These are phyloP conservation scores for Trichoderma aggressivum DNA, from an alignment of 2,329 filamentous ascomycete species.

Conservation along the genomic window DNA sequence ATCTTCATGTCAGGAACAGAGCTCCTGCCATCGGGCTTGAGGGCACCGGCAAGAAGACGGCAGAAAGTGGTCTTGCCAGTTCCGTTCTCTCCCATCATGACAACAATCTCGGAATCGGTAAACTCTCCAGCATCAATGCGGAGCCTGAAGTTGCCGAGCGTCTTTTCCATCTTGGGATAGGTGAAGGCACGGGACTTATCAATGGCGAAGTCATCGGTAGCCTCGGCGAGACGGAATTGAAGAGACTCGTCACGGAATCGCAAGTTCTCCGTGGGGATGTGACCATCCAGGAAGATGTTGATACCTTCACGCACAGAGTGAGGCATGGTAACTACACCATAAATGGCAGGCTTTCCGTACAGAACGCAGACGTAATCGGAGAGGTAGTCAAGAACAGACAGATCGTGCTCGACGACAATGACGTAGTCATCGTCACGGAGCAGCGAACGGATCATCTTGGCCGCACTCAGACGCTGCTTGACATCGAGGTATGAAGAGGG, in stretches of 20 bases:
- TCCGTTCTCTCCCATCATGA: slow-evolving; percentile 99
- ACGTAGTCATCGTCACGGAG: slow-evolving; percentile 89
- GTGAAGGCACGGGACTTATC: slow-evolving; percentile 82
- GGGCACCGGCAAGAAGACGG: slow-evolving; percentile 86
- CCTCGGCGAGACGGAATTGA: slow-evolving; percentile 90
- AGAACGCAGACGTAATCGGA: slow-evolving; percentile 98
- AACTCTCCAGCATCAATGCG: slow-evolving; percentile 79
- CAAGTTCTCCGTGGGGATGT: slow-evolving; percentile 97
- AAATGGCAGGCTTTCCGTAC: slow-evolving; percentile 91
- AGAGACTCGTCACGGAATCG: slow-evolving; percentile 97
- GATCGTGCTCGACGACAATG: slow-evolving; percentile 98
- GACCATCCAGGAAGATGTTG: slow-evolving; percentile 98
- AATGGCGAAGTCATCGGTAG: slow-evolving; percentile 79
- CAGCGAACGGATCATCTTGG: slow-evolving; percentile 86
- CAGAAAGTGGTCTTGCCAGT: slow-evolving; percentile 99
- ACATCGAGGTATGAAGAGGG: slow-evolving; percentile 99
- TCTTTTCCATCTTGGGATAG: slow-evolving; percentile 92
- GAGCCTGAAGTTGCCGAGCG: slow-evolving; percentile 82
- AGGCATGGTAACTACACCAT: slow-evolving; percentile 95
- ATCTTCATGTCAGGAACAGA: slow-evolving; percentile 92
- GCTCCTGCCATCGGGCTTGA: slow-evolving; percentile 80
- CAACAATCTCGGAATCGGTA: slow-evolving; percentile 96
- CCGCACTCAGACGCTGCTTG: slow-evolving; percentile 94
- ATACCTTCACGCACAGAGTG: slow-evolving; percentile 97
- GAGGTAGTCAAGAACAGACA: slow-evolving; percentile 96